Evolutionary conservation across 805 yeast species (phyloP), one percentile per base, ranked within the genome.

Genomic region (Candida coleopterorum): DNA sequence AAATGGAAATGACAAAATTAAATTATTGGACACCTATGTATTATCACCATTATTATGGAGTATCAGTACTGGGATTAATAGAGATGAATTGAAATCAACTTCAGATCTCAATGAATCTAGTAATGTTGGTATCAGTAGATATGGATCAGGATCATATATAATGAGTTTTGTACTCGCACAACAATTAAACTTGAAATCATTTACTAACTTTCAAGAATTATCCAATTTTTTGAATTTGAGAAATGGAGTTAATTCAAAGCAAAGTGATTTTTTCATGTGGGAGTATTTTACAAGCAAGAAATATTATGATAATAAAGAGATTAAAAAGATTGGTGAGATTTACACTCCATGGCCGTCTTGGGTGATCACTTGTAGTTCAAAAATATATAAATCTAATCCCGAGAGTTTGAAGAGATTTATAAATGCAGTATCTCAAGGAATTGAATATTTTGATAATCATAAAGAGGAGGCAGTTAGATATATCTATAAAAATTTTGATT

Each of bases 271-370:
- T 2, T 88, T 88, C 59, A 84, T 89, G 95, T 88, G 97, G 97
- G 97, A 88, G 53, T 74, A 84, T 59, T 88, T 88, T 66, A 88
- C 97, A 1, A 78, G 89, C 23, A 88, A 88, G 54, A 77, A 76
- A 55, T 88, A 85, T 63, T 86, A 84, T 56, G 96, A 85, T 51
- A 72, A 63, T 38, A 73, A 76, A 15, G 96, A 87, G 49, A 80
- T 89, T 60, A 85, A 83, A 60, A 68, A 75, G 47, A 79, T 88
- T 42, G 97, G 95, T 11, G 85, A 84, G 46, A 87, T 88, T 39
- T 85, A 83, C 60, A 88, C 97, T 0, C 97, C 97, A 14, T 88
- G 97, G 97, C 90, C 96, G 9, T 84, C 95, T 2, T 88, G 96
- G 96, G 89, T 86, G 11, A 70, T 87, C 33, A 76, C 78, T 15